Evolutionary conservation across 2,329 filamentous ascomycete species (phyloP).

Genomic region (Neofusicoccum laricinum): DNA sequence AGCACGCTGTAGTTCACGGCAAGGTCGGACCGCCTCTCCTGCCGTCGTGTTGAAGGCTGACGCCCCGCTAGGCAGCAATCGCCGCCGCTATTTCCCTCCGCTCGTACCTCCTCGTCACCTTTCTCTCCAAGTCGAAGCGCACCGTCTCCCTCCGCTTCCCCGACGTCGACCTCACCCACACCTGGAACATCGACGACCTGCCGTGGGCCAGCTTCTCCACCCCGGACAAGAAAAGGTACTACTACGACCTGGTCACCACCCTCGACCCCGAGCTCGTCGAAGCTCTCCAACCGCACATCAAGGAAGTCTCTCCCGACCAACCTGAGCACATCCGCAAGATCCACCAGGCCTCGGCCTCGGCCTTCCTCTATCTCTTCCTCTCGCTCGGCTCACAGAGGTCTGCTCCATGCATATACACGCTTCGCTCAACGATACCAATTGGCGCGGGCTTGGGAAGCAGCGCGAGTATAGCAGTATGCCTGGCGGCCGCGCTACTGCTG

Average conservation of each 20-base stretch:
- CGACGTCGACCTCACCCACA: constrained; percentile 84
- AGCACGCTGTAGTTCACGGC: constrained; percentile 96
- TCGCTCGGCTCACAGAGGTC: constrained; percentile 78
- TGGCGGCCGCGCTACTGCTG: constrained; percentile 77
- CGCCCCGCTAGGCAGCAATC: constrained; percentile 69
- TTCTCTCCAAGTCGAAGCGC: constrained; percentile 85
- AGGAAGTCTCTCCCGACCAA: constrained; percentile 63
- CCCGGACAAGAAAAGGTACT: constrained; percentile 85
- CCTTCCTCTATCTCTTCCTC: constrained; percentile 91
- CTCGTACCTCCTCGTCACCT: constrained; percentile 94
- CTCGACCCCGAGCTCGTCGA: constrained; percentile 80
- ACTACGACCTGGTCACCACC: constrained; percentile 77
- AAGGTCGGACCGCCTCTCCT: constrained; percentile 58
- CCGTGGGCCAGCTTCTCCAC: constrained; percentile 82
- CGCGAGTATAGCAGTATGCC: constrained; percentile 88
- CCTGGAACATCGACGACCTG: constrained; percentile 89
- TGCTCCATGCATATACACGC: constrained; percentile 79
- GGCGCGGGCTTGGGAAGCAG: constrained; percentile 89
- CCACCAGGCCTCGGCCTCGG: constrained; percentile 74
- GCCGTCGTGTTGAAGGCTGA: constrained; percentile 19
- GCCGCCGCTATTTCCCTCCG: constrained; percentile 92
- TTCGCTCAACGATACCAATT: constrained; percentile 91
- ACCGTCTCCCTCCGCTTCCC: constrained; percentile 86
- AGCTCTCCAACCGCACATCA: constrained; percentile 77
- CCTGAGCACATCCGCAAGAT: constrained; percentile 75